Percentiles rank a stretch among this genome's conserved stretches.
Conservation (phyloP, 2,329 filamentous ascomycete species). For the Graphiopsis chlorocephala region DNA sequence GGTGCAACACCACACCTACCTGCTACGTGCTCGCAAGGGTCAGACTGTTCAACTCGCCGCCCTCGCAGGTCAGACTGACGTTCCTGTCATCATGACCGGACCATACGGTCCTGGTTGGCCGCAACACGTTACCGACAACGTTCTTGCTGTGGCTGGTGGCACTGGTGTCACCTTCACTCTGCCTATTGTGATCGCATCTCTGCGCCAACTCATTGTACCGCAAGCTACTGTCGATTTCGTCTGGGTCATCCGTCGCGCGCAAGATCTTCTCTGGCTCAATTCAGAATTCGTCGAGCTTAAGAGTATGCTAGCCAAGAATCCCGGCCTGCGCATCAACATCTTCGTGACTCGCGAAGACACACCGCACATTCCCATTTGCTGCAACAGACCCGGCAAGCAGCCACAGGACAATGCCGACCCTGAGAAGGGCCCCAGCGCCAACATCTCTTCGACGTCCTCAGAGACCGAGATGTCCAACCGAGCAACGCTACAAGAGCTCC, state of each 20-base stretch:
- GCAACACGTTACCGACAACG: conserved; percentile 16
- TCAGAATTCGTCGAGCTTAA: conserved; percentile 54
- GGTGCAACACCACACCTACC: conserved; percentile 35
- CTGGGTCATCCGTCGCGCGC: conserved; percentile 59
- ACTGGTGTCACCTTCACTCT: conserved; percentile 59
- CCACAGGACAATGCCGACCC: not conserved
- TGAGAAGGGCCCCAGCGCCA: conserved; percentile 9
- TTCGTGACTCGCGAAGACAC: conserved; percentile 57
- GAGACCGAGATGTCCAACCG: not conserved
- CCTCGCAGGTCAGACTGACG: conserved; percentile 32
- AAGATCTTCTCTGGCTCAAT: conserved; percentile 58
- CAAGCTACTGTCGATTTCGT: conserved; percentile 59
- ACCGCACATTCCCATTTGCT: conserved; percentile 13
- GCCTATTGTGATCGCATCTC: conserved; percentile 48
- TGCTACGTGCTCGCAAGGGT: conserved; percentile 43
- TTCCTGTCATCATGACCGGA: conserved; percentile 60
- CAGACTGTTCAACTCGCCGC: conserved; percentile 58
- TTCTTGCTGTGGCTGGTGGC: conserved; percentile 48
- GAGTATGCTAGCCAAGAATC: conserved; percentile 31
- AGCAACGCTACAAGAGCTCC: conserved; percentile 17
- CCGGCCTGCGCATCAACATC: conserved; percentile 51
- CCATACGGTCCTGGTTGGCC: conserved; percentile 52
- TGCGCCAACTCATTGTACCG: conserved; percentile 29
- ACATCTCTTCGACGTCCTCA: not conserved
- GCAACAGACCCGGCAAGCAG: conserved; percentile 11